Base-by-base conservation (phyloP, 2,329 filamentous ascomycete species). In the Pseudogymnoascus sp. region DNA sequence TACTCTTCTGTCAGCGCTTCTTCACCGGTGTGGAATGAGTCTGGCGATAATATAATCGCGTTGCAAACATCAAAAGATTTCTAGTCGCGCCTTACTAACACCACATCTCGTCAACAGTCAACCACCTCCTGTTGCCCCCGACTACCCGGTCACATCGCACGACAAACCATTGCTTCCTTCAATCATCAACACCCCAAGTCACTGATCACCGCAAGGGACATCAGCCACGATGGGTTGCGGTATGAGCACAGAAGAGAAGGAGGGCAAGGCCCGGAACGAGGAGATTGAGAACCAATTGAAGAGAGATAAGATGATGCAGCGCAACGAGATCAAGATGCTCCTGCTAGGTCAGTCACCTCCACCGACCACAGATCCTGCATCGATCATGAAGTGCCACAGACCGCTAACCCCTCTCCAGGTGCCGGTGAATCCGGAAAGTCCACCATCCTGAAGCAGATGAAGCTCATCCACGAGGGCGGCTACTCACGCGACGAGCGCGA, bases 251-350 rank as follows among this genome's bases (percentile, higher is more conserved):
- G 95, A 97, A 83, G 95, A 97, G 82, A 97, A 97, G 89, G 95
- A 97, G 92, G 93, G 95, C 81, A 97, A 97, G 90, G 91, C 92
- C 83, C 89, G 95, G 72, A 97, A 99, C 77, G 95, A 99, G 85
- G 93, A 97, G 86, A 99, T 99, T 75, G 95, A 99, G 81, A 97
- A 97, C 78, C 93, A 97, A 83, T 83, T 97, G 76, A 97, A 97
- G 86, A 86, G 91, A 77, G 95, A 99, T 76, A 96, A 96, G 81
- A 90, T 97, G 90, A 89, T 96, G 83, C 93, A 97, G 82, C 89
- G 93, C 73, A 99, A 99, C 72, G 95, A 99, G 81, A 99, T 99
- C 82, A 99, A 99, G 86, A 97, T 99, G 95, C 83, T 99, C 72
- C 85, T 99, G 73, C 88, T 99, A 73, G 95, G 95, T 97, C 85